phyloP scores from a whole-genome alignment of 2,329 filamentous ascomycete genomes.

The Pseudogymnoascus pannorum region DNA sequence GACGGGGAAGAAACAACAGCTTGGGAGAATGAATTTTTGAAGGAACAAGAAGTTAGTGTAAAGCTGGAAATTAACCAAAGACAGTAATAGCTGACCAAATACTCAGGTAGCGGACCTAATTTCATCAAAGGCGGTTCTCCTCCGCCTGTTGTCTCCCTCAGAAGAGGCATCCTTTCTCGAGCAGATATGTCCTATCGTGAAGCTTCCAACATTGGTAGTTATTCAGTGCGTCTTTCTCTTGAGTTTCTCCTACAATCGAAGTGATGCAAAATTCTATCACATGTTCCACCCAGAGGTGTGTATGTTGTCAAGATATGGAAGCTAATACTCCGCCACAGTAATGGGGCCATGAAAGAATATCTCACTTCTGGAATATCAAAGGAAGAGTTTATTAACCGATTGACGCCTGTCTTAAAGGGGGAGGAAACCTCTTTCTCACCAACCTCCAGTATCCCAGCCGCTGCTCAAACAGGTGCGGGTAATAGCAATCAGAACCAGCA shows the following conservation, averaged over 20 bases:
- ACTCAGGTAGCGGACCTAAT: constrained; percentile 49
- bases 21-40: constrained; percentile 67
- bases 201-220: constrained; percentile 70
- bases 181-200: constrained; percentile 73
- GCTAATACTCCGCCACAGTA: constrained; percentile 36
- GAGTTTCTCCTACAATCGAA: neutral
- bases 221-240: constrained; percentile 51
- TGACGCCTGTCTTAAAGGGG: constrained; percentile 37
- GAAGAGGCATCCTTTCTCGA: constrained; percentile 75
- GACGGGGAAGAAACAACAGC: constrained; percentile 57
- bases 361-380: constrained; percentile 56
- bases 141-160: constrained; percentile 65
- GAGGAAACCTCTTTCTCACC: neutral
- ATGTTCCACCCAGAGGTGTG: neutral
- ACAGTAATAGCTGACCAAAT: constrained; percentile 12
- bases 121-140: constrained; percentile 54
- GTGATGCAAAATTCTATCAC: neutral
- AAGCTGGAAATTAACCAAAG: neutral
- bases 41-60: constrained; percentile 44
- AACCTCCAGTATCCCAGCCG: neutral
- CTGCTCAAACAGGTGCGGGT: neutral
- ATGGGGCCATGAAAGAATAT: constrained; percentile 72
- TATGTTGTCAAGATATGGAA: neutral
- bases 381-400: constrained; percentile 56
- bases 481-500: constrained; percentile 8